A percentile compares a stretch with the other conserved stretches of the same genome.
These are phyloP conservation scores for Rhodosporidiobolus odoratus DNA, from an alignment of 768 basidiomycete genomes.

Conservation along the genomic window DNA sequence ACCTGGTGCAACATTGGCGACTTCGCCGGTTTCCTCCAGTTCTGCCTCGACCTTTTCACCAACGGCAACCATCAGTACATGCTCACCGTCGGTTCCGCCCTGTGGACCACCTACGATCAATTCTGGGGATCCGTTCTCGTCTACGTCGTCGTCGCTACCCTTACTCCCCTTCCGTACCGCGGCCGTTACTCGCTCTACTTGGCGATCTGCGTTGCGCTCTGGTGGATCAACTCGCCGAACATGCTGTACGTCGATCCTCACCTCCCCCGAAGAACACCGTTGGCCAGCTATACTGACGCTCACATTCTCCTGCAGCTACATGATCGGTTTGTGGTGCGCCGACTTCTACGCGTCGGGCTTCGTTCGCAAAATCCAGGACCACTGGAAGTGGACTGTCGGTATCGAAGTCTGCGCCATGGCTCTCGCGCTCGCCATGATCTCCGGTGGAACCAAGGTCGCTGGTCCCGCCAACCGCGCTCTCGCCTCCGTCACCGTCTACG, in stretches of 20 bases:
- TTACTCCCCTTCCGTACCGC: conserved; percentile 42
- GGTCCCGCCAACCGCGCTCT: conserved; percentile 40
- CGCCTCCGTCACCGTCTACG: conserved; percentile 41
- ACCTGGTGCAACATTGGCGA: conserved; percentile 44
- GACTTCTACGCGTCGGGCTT: conserved; percentile 43
- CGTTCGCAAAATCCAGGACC: conserved; percentile 44
- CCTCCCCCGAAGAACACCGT: background rate
- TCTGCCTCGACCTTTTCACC: conserved; percentile 45
- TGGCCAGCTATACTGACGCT: too few relatives aligned
- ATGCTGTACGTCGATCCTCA: conserved; percentile 31
- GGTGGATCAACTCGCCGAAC: conserved; percentile 42
- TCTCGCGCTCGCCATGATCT: conserved; percentile 40
- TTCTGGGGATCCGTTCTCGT: conserved; percentile 45
- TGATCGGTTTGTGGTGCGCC: conserved; percentile 41
- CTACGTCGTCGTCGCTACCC: conserved; percentile 43
- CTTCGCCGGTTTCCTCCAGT: conserved; percentile 44
- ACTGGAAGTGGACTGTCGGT: conserved; percentile 43
- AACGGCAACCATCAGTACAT: conserved; percentile 44
- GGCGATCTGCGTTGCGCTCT: conserved; percentile 39
- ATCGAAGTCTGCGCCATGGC: conserved; percentile 42
- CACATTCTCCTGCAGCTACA: conserved; percentile 33
- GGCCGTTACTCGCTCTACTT: conserved; percentile 43
- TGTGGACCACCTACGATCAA: conserved; percentile 46
- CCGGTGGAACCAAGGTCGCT: conserved; percentile 41
- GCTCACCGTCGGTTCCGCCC: conserved; percentile 43